Base-by-base conservation (phyloP, 805 yeast species). In the Candida gorgasii region DNA sequence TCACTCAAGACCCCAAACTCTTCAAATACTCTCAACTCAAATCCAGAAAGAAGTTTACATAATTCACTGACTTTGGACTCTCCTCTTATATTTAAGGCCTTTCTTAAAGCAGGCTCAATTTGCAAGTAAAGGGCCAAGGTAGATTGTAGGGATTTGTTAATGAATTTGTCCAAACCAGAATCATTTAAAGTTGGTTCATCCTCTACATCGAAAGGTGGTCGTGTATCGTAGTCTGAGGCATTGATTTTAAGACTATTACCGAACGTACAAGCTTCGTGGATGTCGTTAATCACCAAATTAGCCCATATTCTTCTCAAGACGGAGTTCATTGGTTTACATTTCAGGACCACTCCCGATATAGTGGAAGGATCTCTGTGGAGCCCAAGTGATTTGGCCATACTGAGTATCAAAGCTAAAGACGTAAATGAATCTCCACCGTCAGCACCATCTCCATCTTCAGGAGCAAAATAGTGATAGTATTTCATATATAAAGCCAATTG, bases 241-340 rank as follows among this genome's bases (percentile, higher is more conserved):
- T 58, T 54, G 13, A 74, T 68, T 8, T 64, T 47, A 17, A 72
- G 53, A 0, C 80, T 76, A 15, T 67, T 67, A 1, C 87, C 87
- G 40, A 72, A 63, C 5, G 67, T 62, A 44, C 68, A 60, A 14
- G 76, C 69, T 42, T 74, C 76, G 38, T 63, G 61, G 1, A 67
- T 47, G 51, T 82, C 87, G 31, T 65, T 45, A 1, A 73, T 51
- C 9, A 77, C 61, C 32, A 82, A 57, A 19, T 65, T 62, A 53
- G 70, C 73, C 87, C 87, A 82, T 4, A 80, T 68, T 50, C 78
- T 80, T 52, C 87, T 67, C 69, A 78, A 71, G 3, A 80, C 52
- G 47, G 78, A 75, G 19, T 71, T 66, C 11, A 52, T 43, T 12
- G 55, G 51, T 41, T 54, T 64, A 36, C 43, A 54, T 20, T 59